Evolutionary conservation across 2,329 filamentous ascomycete genomes (phyloP), one percentile per base, ranked within the genome.

Genomic region (Elsinoe perseae): DNA sequence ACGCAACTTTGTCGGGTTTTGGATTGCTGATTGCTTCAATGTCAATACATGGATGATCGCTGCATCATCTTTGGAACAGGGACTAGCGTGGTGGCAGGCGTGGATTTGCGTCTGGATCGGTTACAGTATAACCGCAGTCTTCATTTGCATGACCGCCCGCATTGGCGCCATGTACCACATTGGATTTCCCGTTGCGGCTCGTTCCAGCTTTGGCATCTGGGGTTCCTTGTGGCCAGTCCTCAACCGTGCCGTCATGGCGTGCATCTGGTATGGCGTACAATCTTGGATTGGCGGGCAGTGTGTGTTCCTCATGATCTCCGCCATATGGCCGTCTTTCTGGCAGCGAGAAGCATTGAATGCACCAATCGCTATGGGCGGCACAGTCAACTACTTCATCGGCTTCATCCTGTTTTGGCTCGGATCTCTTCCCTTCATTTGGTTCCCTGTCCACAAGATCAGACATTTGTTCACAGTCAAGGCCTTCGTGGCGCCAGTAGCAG

Each of bases 381-480:
- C 50, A 4, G 58, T 59, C 32, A 59, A 59, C 28, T 57, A 86
- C 62, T 95, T 87, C 64, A 79, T 84, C 43, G 87, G 86, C 10
- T 95, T 95, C 73, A 86, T 95, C 74, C 20, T 95, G 57, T 95
- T 95, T 70, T 95, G 89, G 88, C 68, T 89, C 1, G 75, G 79
- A 60, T 91, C 86, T 1, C 76, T 95, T 1, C 89, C 90, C 0
- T 89, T 89, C 18, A 85, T 95, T 59, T 95, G 87, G 84, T 91
- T 93, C 63, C 89, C 89, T 0, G 89, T 95, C 1, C 87, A 95
- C 71, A 82, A 92, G 72, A 84, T 95, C 65, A 83, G 90, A 44
- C 90, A 95, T 68, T 75, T 95, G 3, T 95, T 95, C 73, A 95
- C 90, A 0, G 86, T 89, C 66, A 96, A 96, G 73, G 84, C 91